Evolutionary conservation across 1,284 basidiomycete genomes (phyloP), one percentile per base, ranked within the genome.

Genomic region (Pseudozyma sp.): DNA sequence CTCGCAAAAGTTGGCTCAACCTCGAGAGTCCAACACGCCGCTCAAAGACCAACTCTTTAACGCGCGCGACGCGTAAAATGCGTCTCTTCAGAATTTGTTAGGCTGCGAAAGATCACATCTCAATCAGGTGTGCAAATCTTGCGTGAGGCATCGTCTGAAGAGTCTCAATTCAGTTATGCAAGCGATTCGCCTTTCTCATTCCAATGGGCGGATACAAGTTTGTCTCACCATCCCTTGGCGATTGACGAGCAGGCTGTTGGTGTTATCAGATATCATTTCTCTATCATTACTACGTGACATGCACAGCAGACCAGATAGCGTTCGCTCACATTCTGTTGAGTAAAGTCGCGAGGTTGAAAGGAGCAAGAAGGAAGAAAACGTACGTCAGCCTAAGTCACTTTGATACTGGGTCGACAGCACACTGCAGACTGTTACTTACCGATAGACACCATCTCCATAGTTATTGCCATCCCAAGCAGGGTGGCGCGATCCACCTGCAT

Each of bases 391-490:
- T 50, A 2, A 3, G 9, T 12, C 11, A 40, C 39, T 40, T 3
- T 40, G 39, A 40, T 12, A 40, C 8, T 40, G 39, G 16, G 25
- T 31, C 25, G 6, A 31, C 6, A 31, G 25, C 39, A 40, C 39
- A 40, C 39, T n/a, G 39, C 39, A 31, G 35, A 38, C 16, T 7
- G 6, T 34, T 10, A 45, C 53, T 55, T 45, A 55, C 53, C 75
- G 56, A 31, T 76, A 78, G 35, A 78, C 77, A 39, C 77, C 77
- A n/a, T 72, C 59, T 3, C 70, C 77, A 42, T 71, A 68, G 56
- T 60, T 68, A 66, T 81, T 81, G 19, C 79, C 79, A 45, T 81
- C 79, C 79, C 79, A 81, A 14, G 79, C 78, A 10, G 78, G 69
- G 52, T 81, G 79, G 39, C 66, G 61, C 14, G 66, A 58, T 16